Conservation (phyloP, 2,329 filamentous ascomycete genomes). For the Graphilbum ipis-grandicollis region DNA sequence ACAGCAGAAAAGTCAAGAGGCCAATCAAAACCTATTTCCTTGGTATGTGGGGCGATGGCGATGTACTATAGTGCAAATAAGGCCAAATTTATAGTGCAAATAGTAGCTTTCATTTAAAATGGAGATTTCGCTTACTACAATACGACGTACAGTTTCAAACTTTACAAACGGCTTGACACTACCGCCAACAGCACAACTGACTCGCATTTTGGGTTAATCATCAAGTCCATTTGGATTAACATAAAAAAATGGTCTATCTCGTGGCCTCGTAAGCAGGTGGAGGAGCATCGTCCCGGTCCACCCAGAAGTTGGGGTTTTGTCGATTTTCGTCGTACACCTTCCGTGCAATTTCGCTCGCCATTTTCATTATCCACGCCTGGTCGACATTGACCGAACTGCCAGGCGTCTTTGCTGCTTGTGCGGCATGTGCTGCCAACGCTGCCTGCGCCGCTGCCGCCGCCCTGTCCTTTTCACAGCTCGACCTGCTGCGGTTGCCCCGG, state of each 20-base stretch:
- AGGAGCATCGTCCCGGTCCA: conserved; percentile 37
- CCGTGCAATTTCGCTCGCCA: conserved; percentile 79
- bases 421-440: neutral
- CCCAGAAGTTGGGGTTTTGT: conserved; percentile 32
- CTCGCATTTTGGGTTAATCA: too few species aligned
- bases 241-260: conserved; percentile 1
- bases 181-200: too few species aligned
- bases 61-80: too few species aligned
- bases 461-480: neutral
- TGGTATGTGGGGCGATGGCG: too few species aligned
- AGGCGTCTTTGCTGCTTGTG: too few species aligned
- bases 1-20: too few species aligned
- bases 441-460: neutral
- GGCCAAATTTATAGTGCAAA: too few species aligned
- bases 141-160: too few species aligned
- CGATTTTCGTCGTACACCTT: conserved; percentile 78
- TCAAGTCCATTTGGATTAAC: neutral
- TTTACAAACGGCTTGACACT: too few species aligned
- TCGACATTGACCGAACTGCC: conserved; percentile 37
- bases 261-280: conserved; percentile 41
- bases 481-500: neutral
- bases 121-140: too few species aligned
- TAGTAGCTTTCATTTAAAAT: too few species aligned
- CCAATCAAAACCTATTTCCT: too few species aligned
- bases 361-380: conserved; percentile 80